Conservation (phyloP, 1,284 basidiomycete species). For the Austroboletus niveus region DNA sequence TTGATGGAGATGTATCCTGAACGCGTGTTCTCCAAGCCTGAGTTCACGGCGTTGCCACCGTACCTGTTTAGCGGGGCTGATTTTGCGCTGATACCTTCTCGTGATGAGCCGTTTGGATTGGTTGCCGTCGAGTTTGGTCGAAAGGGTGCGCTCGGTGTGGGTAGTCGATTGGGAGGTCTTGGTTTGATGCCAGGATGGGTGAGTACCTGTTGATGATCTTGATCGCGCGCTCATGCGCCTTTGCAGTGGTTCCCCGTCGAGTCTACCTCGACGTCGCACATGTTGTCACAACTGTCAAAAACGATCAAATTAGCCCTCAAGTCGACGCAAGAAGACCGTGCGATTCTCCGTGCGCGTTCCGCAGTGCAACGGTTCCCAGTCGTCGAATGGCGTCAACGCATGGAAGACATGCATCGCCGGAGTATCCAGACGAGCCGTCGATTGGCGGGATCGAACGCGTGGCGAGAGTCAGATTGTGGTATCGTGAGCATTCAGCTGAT, state of each 20-base stretch:
- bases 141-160: constrained; percentile 93
- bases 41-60: constrained; percentile 91
- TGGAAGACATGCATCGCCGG: constrained; percentile 90
- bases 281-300: constrained; percentile 92
- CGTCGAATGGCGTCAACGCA: constrained; percentile 92
- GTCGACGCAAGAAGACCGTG: constrained; percentile 86
- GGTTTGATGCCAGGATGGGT: constrained; percentile 97
- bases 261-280: constrained; percentile 85
- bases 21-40: constrained; percentile 89
- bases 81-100: constrained; percentile 90
- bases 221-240: not conserved
- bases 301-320: constrained; percentile 92
- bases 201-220: constrained; percentile 33
- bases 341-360: constrained; percentile 86
- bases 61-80: constrained; percentile 92
- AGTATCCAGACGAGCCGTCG: constrained; percentile 73
- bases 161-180: constrained; percentile 87
- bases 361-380: constrained; percentile 95
- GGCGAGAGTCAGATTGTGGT: constrained; percentile 73
- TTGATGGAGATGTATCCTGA: constrained; percentile 94
- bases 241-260: constrained; percentile 93
- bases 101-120: constrained; percentile 92
- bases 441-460: constrained; percentile 70
- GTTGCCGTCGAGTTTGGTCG: constrained; percentile 94
- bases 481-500: constrained; percentile 43